Conservation (phyloP, 352 stramenopile genomes). For the Thraustochytrium striatum region DNA sequence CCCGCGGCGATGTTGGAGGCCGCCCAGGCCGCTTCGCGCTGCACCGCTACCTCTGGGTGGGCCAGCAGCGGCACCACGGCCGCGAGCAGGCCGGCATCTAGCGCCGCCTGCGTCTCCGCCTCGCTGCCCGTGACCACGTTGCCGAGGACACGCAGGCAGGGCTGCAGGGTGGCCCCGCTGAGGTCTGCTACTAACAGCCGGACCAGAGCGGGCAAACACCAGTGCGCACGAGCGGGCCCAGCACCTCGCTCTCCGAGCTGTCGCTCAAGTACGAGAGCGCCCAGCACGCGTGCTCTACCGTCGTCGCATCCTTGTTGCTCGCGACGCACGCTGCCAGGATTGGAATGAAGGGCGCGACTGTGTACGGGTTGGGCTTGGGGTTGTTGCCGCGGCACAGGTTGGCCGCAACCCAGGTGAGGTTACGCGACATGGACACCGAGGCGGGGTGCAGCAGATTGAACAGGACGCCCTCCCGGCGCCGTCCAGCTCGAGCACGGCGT, state of each 20-base stretch:
- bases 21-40: slow-evolving; percentile 98
- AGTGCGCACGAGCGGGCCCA: slow-evolving; percentile 94
- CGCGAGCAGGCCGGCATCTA: slow-evolving; percentile 95
- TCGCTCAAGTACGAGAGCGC: slow-evolving; percentile 95
- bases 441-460: slow-evolving; percentile 84
- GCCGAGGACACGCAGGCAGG: slow-evolving; percentile 89
- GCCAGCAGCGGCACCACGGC: slow-evolving; percentile 87
- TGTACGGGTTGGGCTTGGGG: slow-evolving; percentile 90
- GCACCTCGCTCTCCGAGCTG: slow-evolving; percentile 97
- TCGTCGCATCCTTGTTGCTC: slow-evolving; percentile 89
- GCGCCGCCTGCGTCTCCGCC: slow-evolving; percentile 96
- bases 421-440: slow-evolving; percentile 94
- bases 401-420: slow-evolving; percentile 96
- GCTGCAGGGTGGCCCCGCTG: slow-evolving; percentile 87
- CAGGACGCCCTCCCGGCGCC: slow-evolving; percentile 80
- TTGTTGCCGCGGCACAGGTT: slow-evolving; percentile 94
- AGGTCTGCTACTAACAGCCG: slow-evolving; percentile 88
- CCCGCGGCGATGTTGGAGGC: slow-evolving; percentile 98
- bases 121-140: slow-evolving; percentile 99
- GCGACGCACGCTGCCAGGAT: slow-evolving; percentile 94
- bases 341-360: slow-evolving; percentile 85
- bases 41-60: slow-evolving; percentile 93
- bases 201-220: slow-evolving; percentile 91
- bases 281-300: slow-evolving; percentile 98
- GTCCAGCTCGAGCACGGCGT: slow-evolving; percentile 89